These are phyloP conservation scores for Calonectria hongkongensis DNA, from an alignment of 2,329 filamentous ascomycete genomes.

Conservation along the genomic window DNA sequence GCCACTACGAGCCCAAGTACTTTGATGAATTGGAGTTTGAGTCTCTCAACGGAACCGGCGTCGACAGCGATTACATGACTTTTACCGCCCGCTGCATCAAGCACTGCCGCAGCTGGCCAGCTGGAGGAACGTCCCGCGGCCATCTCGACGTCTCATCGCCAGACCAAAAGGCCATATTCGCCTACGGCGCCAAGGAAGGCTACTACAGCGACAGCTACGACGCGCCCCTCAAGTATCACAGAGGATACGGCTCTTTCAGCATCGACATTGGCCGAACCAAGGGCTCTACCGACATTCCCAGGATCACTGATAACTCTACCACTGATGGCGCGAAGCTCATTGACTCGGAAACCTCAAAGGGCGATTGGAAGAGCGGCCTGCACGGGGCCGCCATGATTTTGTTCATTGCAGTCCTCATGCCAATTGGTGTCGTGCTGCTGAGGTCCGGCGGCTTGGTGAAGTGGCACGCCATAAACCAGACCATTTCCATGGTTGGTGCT, in stretches of 20 bases:
- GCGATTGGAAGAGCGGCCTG: constrained; percentile 63
- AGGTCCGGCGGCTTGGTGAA: constrained; percentile 70
- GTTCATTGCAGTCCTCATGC: constrained; percentile 73
- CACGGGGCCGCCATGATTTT: constrained; percentile 74
- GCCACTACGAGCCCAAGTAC: constrained; percentile 71
- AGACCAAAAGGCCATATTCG: constrained; percentile 72
- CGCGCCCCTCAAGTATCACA: constrained; percentile 71
- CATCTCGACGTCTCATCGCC: constrained; percentile 70
- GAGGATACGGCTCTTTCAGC: constrained; percentile 71
- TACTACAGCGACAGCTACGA: constrained; percentile 64
- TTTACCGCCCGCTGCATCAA: constrained; percentile 70
- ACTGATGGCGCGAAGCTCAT: constrained; percentile 61
- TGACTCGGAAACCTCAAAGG: constrained; percentile 55
- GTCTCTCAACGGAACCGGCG: constrained; percentile 67
- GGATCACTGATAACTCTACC: constrained; percentile 58
- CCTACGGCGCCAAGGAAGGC: constrained; percentile 69
- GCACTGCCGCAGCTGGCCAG: constrained; percentile 71
- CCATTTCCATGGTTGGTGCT: constrained; percentile 67
- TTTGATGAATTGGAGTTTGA: constrained; percentile 65
- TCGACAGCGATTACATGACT: constrained; percentile 67
- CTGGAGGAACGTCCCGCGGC: constrained; percentile 58
- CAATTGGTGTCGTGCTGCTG: constrained; percentile 73
- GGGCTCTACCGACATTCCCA: constrained; percentile 65
- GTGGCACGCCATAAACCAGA: constrained; percentile 74
- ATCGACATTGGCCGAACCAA: constrained; percentile 73